A percentile compares a stretch with the other conserved stretches of the same genome.
Conservation (phyloP, 1,284 basidiomycete genomes). For the Crucibulum parvulum region DNA sequence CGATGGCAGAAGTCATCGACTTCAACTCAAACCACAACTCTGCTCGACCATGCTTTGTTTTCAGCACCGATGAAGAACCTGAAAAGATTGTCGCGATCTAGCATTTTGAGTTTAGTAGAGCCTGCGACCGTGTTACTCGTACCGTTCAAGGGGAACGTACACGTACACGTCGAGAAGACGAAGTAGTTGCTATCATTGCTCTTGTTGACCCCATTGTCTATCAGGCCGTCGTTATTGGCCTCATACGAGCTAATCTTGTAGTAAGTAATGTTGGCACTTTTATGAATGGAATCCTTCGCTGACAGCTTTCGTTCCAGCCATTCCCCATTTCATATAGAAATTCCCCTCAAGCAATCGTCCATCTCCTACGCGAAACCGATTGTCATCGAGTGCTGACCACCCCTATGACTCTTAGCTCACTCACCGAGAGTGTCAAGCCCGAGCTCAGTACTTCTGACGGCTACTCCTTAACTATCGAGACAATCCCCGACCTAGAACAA, state of each 20-base stretch:
- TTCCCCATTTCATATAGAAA: slow-evolving; percentile 45
- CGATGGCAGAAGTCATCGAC: neutral
- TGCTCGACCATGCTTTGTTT: slow-evolving; percentile 20
- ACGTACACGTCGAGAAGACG: slow-evolving; percentile 18
- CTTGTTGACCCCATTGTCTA: slow-evolving; percentile 37
- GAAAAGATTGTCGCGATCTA: slow-evolving; percentile 20
- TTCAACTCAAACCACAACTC: neutral
- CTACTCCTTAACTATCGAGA: slow-evolving; percentile 32
- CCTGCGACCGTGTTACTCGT: slow-evolving; percentile 34
- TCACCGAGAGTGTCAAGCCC: slow-evolving; percentile 28
- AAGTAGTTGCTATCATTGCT: slow-evolving; percentile 32
- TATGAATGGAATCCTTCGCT: neutral
- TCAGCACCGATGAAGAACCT: slow-evolving; percentile 6
- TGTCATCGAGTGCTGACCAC: slow-evolving; percentile 39
- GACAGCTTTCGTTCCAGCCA: slow-evolving; percentile 16
- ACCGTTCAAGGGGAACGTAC: slow-evolving; percentile 19
- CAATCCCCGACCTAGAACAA: slow-evolving; percentile 30
- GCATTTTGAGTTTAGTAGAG: slow-evolving; percentile 34
- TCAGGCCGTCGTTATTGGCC: slow-evolving; percentile 32
- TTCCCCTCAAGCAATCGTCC: slow-evolving; percentile 35
- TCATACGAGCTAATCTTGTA: slow-evolving; percentile 33
- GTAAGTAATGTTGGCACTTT: slow-evolving; percentile 21
- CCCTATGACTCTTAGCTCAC: slow-evolving; percentile 18
- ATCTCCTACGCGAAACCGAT: slow-evolving; percentile 35
- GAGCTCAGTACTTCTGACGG: slow-evolving; percentile 15